A percentile compares a stretch with the other conserved stretches of the same genome.
Conservation (phyloP, 2,329 filamentous ascomycete species). For the Dactylonectria estremocensis region DNA sequence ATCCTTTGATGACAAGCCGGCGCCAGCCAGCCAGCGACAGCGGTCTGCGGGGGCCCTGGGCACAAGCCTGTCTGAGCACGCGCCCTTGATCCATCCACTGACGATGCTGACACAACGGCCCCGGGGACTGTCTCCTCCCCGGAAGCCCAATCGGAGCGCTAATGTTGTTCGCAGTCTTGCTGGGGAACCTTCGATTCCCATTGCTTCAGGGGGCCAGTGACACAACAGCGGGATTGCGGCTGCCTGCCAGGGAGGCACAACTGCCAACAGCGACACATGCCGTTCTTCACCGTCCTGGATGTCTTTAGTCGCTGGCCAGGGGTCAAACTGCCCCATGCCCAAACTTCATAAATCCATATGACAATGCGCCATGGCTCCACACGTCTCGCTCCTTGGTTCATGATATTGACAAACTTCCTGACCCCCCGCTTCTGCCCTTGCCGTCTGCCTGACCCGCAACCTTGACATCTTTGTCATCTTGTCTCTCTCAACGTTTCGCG, state of each 20-base stretch:
- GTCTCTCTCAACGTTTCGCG: neutral
- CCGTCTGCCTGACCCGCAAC: conserved; percentile 33
- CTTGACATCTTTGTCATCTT: conserved; percentile 36
- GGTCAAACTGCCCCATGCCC: conserved; percentile 20
- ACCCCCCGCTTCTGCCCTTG: conserved; percentile 45
- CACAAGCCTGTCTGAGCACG: conserved; percentile 16
- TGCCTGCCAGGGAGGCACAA: neutral
- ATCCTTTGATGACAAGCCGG: conserved; percentile 40
- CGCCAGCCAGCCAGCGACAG: conserved; percentile 10
- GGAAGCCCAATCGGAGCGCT: conserved; percentile 8
- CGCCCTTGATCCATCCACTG: neutral
- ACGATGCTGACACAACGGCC: neutral
- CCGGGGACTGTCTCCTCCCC: neutral
- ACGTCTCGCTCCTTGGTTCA: conserved; percentile 36
- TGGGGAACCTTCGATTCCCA: neutral
- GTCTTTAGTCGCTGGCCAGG: conserved; percentile 14
- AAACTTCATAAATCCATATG: conserved; percentile 12
- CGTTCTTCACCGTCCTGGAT: neutral
- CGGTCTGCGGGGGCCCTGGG: conserved; percentile 25
- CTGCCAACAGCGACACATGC: too few species aligned
- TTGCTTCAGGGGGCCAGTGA: conserved; percentile 1
- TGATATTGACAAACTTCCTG: conserved; percentile 41
- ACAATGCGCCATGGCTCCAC: conserved; percentile 33
- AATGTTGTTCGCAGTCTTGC: neutral
- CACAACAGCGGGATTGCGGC: neutral